phyloP scores from a whole-genome alignment of 371 early-diverging fungal genomes.

The Circinella umbellata region DNA sequence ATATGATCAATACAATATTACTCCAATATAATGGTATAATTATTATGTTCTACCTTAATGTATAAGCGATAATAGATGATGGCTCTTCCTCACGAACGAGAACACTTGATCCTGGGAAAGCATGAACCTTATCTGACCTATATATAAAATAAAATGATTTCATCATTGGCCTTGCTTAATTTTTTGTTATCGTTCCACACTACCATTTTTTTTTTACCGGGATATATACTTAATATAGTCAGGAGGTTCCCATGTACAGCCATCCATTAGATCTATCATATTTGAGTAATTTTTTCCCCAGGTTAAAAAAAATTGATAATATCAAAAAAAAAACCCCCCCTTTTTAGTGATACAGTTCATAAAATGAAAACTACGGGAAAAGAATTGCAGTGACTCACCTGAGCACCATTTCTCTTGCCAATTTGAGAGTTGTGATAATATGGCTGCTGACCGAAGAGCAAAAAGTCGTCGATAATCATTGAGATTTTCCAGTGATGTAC shows the following conservation, averaged over 20 bases:
- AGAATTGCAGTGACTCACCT: neutral
- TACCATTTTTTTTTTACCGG: neutral
- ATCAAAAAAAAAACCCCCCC: too few relatives aligned
- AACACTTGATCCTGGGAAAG: constrained; percentile 82
- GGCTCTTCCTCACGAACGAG: constrained; percentile 93
- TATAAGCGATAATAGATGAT: constrained; percentile 88
- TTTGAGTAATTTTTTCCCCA: neutral
- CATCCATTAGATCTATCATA: constrained; percentile 22
- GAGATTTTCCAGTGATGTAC: constrained; percentile 28
- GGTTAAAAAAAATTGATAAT: neutral
- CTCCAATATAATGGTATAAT: too few relatives aligned
- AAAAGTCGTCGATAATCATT: constrained; percentile 50
- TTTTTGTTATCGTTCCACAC: neutral
- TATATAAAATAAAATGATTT: neutral
- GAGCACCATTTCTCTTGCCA: constrained; percentile 36
- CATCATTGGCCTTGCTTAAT: neutral
- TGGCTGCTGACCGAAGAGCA: constrained; percentile 24
- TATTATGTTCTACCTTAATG: constrained; percentile 58
- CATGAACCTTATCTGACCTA: constrained; percentile 58
- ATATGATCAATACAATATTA: too few relatives aligned
- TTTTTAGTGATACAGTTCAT: too few relatives aligned
- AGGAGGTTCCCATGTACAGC: constrained; percentile 39
- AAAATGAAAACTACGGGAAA: too few relatives aligned
- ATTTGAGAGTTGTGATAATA: constrained; percentile 33
- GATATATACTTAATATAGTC: constrained; percentile 32